These are phyloP conservation scores for Acrocalymma vagum DNA, from an alignment of 2,329 filamentous ascomycete species.

Conservation along the genomic window DNA sequence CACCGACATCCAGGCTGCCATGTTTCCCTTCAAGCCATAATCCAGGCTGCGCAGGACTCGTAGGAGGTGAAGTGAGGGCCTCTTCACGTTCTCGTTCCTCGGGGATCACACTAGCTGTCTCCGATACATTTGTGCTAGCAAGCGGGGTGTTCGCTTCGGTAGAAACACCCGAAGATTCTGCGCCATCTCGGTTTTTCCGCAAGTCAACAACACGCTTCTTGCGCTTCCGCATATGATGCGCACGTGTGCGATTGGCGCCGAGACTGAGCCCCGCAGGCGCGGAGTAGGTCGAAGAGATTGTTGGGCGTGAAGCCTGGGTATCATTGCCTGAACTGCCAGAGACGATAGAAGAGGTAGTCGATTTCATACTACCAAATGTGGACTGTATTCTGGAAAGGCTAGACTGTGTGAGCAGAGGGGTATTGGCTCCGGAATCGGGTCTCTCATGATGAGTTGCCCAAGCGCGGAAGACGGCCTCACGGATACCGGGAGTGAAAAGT, in stretches of 20 bases:
- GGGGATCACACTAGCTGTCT: constrained; percentile 56
- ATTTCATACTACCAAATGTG: constrained; percentile 58
- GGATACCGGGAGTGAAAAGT: constrained; percentile 88
- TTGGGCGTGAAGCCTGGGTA: constrained; percentile 69
- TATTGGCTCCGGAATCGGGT: constrained; percentile 61
- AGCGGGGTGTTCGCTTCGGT: constrained; percentile 60
- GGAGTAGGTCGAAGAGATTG: constrained; percentile 69
- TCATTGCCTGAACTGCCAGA: constrained; percentile 58
- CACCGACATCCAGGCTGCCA: constrained; percentile 32
- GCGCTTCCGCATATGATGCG: constrained; percentile 74
- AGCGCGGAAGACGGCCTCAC: constrained; percentile 89
- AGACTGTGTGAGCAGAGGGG: constrained; percentile 52
- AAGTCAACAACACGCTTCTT: constrained; percentile 86
- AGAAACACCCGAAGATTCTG: constrained; percentile 58
- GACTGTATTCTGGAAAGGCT: constrained; percentile 58
- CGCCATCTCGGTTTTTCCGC: constrained; percentile 66
- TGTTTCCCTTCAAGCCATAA: constrained; percentile 33
- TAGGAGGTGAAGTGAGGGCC: constrained; percentile 41
- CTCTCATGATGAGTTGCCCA: constrained; percentile 84
- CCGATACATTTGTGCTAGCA: constrained; percentile 65
- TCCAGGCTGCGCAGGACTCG: constrained; percentile 30
- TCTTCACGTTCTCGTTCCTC: constrained; percentile 44
- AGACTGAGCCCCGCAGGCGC: constrained; percentile 69
- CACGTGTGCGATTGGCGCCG: constrained; percentile 67
- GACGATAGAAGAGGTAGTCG: constrained; percentile 41